Evolutionary conservation across 257 asterid species (phyloP), one percentile per base, ranked within the genome.

Genomic region (Jasminum sambac): DNA sequence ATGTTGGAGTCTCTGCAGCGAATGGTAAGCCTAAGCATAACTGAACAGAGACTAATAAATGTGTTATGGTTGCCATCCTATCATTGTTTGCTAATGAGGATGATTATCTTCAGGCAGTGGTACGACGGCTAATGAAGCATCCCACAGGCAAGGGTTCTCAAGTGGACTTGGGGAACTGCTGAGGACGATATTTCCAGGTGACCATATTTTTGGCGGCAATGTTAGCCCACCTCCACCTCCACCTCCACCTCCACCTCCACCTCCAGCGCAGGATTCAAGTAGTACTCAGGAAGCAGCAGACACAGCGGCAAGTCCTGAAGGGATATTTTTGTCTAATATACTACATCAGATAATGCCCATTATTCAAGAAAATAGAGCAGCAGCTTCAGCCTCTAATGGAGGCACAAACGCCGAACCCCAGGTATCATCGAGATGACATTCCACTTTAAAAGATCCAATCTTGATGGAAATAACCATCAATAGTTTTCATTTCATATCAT

Each of bases 291-390:
- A 64, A 63, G 75, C 82, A 34, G 76, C 77, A 60, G 66, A 85
- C 37, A 67, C 77, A 17, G 86, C 77, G 17, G 86, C 74, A 60
- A 84, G 81, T 55, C 88, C 81, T 34, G 91, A 90, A 68, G 98
- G 96, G 72, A 52, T 80, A 34, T 7, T 81, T 43, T 80, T 93
- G 50, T 90, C 98, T 1, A 85, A 83, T 74, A 64, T 90, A 44
- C 85, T 93, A 19, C 97, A 84, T 40, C 92, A 89, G 71, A 78
- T 93, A 62, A 81, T 90, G 87, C 98, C 98, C 61, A 64, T 88
- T 38, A 78, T 93, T 74, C 76, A 95, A 26, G 88, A 83, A 79
- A 79, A 75, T 46, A 62, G 60, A 52, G 87, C 73, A 52, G 59
- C 86, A 58, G 79, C 74, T 55, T 48, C 86, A 58, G 79, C 74